phyloP scores from a whole-genome alignment of 2,329 filamentous ascomycete species.

The Aspergillus sp. region DNA sequence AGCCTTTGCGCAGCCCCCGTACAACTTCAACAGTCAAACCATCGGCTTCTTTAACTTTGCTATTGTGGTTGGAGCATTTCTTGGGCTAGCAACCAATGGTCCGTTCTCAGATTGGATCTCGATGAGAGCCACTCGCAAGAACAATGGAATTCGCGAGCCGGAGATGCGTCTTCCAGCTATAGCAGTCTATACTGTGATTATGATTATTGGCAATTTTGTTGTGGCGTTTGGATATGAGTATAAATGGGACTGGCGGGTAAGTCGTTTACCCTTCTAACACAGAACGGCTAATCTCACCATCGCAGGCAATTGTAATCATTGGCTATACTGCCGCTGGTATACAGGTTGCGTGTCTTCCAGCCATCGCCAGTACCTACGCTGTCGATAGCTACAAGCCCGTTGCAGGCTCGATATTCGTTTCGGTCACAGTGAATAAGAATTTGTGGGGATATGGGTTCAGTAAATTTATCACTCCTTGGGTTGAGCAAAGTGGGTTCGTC shows the following conservation, averaged over 20 bases:
- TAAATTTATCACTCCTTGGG: constrained; percentile 57
- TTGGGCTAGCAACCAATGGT: constrained; percentile 57
- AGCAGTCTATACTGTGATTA: constrained; percentile 58
- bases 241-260: constrained; percentile 54
- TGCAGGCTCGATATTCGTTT: constrained; percentile 59
- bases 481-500: constrained; percentile 51
- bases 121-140: constrained; percentile 52
- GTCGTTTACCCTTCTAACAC: neutral
- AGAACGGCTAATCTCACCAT: no score
- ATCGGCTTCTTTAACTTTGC: constrained; percentile 61
- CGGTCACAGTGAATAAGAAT: constrained; percentile 65
- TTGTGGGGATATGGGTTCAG: constrained; percentile 62
- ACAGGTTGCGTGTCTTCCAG: constrained; percentile 60
- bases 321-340: constrained; percentile 58
- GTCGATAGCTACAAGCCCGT: constrained; percentile 66
- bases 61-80: constrained; percentile 53
- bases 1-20: constrained; percentile 55
- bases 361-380: constrained; percentile 59
- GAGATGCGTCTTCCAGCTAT: constrained; percentile 59
- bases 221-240: constrained; percentile 56
- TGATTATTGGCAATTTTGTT: constrained; percentile 59
- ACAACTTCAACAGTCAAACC: constrained; percentile 51
- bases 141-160: constrained; percentile 57
- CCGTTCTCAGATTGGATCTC: constrained; percentile 58
- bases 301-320: constrained; percentile 53